phyloP scores from a whole-genome alignment of 75 land plant species.

The Selaginella tamariscina region DNA sequence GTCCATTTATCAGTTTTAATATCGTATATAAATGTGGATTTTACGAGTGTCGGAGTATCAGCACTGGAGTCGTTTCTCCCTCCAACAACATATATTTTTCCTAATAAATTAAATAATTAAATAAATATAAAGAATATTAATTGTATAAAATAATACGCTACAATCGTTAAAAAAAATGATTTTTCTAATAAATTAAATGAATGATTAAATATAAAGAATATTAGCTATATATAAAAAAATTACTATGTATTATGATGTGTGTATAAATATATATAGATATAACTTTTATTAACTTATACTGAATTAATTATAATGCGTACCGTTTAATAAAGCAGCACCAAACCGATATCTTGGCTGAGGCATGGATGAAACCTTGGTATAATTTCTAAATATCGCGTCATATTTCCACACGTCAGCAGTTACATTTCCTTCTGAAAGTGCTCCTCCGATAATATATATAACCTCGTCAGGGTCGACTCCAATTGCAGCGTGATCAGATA shows the following conservation, averaged over 20 bases:
- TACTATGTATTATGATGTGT: too few relatives aligned
- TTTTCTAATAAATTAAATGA: too few relatives aligned
- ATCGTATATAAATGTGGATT: conserved; percentile 24
- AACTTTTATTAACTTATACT: too few relatives aligned
- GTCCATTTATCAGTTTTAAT: conserved; percentile 23
- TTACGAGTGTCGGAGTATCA: background rate
- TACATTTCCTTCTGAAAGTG: conserved; percentile 16
- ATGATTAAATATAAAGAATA: too few relatives aligned
- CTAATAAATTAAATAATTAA: too few relatives aligned
- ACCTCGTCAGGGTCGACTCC: conserved; percentile 14
- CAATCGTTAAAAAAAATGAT: too few relatives aligned
- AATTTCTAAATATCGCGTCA: conserved; percentile 27
- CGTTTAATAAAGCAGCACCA: conserved; percentile 30
- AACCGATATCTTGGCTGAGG: conserved; percentile 30
- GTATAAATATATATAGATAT: too few relatives aligned
- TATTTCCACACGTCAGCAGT: conserved; percentile 24
- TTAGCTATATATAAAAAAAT: too few relatives aligned
- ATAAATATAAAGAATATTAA: too few relatives aligned
- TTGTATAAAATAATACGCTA: too few relatives aligned
- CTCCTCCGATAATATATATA: conserved; percentile 27
- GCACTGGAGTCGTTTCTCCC: conserved; percentile 19
- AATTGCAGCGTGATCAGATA: conserved; percentile 30
- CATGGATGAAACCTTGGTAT: conserved; percentile 25
- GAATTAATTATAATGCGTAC: too few relatives aligned
- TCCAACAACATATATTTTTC: conserved; percentile 31